These are phyloP conservation scores for Komagataella pastoris DNA, from an alignment of 805 yeast genomes.

Conservation along the genomic window DNA sequence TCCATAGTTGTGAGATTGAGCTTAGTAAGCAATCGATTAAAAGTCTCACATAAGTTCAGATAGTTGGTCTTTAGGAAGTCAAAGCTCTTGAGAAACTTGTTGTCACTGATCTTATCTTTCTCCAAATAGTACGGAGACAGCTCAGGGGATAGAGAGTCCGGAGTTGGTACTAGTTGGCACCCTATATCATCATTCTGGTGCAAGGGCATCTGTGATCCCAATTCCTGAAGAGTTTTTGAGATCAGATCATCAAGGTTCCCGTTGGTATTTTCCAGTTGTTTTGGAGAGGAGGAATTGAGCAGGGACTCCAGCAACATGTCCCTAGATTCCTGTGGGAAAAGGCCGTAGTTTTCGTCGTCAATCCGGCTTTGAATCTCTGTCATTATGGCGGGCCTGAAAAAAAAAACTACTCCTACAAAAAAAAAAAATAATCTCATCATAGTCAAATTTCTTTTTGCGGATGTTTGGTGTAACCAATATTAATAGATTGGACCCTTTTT, in stretches of 20 bases:
- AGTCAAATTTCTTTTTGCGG: not conserved
- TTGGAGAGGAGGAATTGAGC: not conserved
- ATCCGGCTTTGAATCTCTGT: not conserved
- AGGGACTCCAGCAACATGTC: not conserved
- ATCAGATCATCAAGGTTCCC: not conserved
- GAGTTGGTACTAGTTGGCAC: not conserved
- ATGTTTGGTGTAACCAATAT: not conserved
- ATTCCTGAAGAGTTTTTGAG: not conserved
- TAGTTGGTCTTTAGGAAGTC: conserved; percentile 11
- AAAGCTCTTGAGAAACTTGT: conserved; percentile 10
- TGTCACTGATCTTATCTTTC: conserved; percentile 2
- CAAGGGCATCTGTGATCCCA: not conserved
- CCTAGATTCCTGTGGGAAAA: not conserved
- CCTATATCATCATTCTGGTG: not conserved
- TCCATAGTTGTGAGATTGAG: conserved; percentile 11
- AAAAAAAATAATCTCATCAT: not conserved
- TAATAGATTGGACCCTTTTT: not conserved
- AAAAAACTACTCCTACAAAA: not conserved
- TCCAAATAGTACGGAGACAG: not conserved
- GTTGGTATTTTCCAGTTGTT: not conserved
- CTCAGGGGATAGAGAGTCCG: not conserved
- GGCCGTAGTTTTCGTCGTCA: not conserved
- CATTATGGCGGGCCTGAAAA: not conserved
- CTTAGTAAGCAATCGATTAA: conserved; percentile 9
- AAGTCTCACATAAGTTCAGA: conserved; percentile 9